Percentiles rank a stretch among this genome's conserved stretches.
These are phyloP conservation scores for Sclerotinia minor DNA, from an alignment of 2,329 filamentous ascomycete genomes.

Conservation along the genomic window DNA sequence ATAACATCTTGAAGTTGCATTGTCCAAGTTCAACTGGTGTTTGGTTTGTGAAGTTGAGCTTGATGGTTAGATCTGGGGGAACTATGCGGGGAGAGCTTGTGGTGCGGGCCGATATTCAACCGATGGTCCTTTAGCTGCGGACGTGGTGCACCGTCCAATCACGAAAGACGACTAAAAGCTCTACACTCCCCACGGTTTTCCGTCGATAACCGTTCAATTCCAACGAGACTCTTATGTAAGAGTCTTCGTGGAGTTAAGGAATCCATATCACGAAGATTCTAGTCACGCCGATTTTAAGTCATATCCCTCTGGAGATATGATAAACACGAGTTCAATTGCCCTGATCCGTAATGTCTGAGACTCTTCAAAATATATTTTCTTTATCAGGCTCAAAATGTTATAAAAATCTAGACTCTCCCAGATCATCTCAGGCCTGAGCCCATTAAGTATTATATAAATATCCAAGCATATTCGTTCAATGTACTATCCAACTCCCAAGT, in stretches of 20 bases:
- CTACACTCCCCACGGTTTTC: neutral
- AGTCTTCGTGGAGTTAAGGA: neutral
- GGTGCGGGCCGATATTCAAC: neutral
- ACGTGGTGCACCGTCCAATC: neutral
- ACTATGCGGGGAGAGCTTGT: conserved; percentile 11
- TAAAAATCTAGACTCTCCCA: neutral
- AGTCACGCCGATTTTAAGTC: neutral
- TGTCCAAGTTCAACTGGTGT: neutral
- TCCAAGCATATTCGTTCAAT: neutral
- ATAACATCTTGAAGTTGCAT: conserved; percentile 23
- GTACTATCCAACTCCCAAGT: neutral
- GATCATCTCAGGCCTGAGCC: neutral
- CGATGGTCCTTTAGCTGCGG: neutral
- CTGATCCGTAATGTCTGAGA: neutral
- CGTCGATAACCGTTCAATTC: neutral
- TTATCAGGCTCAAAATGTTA: neutral
- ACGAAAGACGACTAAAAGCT: neutral
- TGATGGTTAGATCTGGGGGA: conserved; percentile 15
- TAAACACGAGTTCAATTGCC: neutral
- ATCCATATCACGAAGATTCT: neutral
- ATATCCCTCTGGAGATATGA: neutral
- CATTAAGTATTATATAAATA: neutral
- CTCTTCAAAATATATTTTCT: neutral
- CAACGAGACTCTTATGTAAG: too few relatives aligned
- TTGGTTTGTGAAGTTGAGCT: conserved; percentile 2